A percentile compares a stretch with the other conserved stretches of the same genome.
phyloP scores from a whole-genome alignment of 129 eudicot genomes.

The Glebionis coronaria region DNA sequence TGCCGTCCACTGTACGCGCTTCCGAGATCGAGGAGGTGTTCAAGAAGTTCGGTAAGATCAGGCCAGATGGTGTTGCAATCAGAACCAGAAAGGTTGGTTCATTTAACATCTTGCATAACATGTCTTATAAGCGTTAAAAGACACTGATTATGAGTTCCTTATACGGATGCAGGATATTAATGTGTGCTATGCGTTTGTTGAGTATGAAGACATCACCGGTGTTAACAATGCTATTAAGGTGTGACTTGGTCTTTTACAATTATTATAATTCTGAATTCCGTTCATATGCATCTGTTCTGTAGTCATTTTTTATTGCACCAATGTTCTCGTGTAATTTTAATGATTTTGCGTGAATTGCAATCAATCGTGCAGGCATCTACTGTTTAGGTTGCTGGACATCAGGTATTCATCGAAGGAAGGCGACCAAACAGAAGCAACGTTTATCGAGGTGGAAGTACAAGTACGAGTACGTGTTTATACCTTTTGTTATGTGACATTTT shows the following conservation, averaged over 20 bases:
- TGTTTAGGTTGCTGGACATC: constrained; percentile 69
- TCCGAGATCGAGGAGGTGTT: constrained; percentile 83
- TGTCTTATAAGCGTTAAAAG: constrained; percentile 8
- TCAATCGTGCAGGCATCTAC: constrained; percentile 57
- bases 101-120: not conserved
- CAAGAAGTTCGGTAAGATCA: constrained; percentile 77
- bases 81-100: constrained; percentile 78
- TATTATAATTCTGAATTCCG: not conserved
- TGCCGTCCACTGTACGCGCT: constrained; percentile 61
- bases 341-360: not conserved
- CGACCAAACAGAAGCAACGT: constrained; percentile 64
- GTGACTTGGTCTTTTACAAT: not conserved
- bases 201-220: not conserved
- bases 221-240: not conserved
- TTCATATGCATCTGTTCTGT: not conserved
- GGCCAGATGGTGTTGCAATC: constrained; percentile 87
- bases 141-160: constrained; percentile 8
- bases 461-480: constrained; percentile 41
- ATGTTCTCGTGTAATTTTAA: constrained; percentile 1
- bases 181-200: constrained; percentile 56
- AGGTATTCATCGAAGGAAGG: constrained; percentile 78
- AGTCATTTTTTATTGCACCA: not conserved
- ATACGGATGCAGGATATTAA: constrained; percentile 66
- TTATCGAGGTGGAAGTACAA: constrained; percentile 78
- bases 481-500: not conserved